Base-by-base conservation (phyloP, 352 stramenopile genomes). In the Globisporangium paddicum region DNA sequence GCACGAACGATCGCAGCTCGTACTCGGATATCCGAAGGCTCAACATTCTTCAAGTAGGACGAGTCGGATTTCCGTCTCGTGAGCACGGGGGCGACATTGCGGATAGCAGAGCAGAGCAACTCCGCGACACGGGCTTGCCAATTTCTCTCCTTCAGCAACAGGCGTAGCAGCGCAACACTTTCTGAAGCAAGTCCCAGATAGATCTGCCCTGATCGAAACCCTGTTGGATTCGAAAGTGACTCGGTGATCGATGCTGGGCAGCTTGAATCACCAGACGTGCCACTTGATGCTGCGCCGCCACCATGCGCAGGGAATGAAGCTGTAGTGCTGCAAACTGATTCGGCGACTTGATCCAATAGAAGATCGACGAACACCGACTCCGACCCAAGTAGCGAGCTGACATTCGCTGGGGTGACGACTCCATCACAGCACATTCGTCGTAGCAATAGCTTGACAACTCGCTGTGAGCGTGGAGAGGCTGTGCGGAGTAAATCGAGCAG, bases 341-440 rank as follows among this genome's bases (percentile, higher is more conserved):
- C 86, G 6, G 86, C 82, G 13, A 96, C 85, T 77, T 93, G 86
- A 67, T 96, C 82, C 1, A 96, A 71, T 50, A 96, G 46, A 9
- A 93, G 56, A 62, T 96, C 86, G n/a, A 93, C 73, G 13, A 96
- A 62, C 11, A 94, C 75, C 2, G 82, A 87, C 38, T 93, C 84
- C 0, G 82, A 93, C 1, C 86, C 86, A 49, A 92, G 82, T 8
- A 96, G 74, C 9, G 73, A 67, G 37, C 76, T 79, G 10, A 96
- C 79, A 40, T 89, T 71, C 28, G 62, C 67, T 11, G 86, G 86
- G 19, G 75, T 80, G 26, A 96, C 75, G 21, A 66, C 72, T n/a
- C 81, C 82, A 38, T 71, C 84, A n/a, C 72, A 79, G 52, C 84
- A 93, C 18, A 96, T 78, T 37, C 65, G 62, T 0, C 86, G 81